These are phyloP conservation scores for Xylariaceae sp. DNA, from an alignment of 2,329 filamentous ascomycete genomes.

Conservation along the genomic window DNA sequence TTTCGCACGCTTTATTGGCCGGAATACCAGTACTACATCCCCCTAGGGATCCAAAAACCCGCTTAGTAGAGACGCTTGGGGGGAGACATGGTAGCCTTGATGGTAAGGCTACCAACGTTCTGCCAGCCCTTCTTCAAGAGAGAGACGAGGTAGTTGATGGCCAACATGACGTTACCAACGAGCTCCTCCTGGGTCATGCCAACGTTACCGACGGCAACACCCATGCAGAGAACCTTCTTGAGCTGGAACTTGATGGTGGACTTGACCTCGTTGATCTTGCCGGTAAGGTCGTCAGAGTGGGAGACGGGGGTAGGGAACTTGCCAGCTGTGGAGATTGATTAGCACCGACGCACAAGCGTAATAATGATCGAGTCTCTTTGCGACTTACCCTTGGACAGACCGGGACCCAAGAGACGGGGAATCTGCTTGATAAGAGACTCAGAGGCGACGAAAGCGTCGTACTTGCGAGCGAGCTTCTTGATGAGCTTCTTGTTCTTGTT, in stretches of 20 bases:
- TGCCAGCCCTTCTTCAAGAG: slow-evolving; percentile 99
- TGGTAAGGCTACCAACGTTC: slow-evolving; percentile 98
- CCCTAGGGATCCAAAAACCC: slow-evolving; percentile 18
- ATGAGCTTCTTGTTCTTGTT: slow-evolving; percentile 99
- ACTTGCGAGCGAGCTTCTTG: slow-evolving; percentile 99
- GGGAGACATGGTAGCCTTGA: slow-evolving; percentile 99
- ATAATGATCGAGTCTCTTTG: not conserved
- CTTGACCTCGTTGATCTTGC: slow-evolving; percentile 99
- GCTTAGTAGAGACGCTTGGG: slow-evolving; percentile 94
- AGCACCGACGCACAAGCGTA: slow-evolving; percentile 1
- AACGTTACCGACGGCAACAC: slow-evolving; percentile 98
- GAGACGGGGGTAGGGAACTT: slow-evolving; percentile 99
- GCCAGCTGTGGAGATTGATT: slow-evolving; percentile 59
- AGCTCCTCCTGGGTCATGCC: slow-evolving; percentile 95
- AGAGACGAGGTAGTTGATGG: slow-evolving; percentile 99
- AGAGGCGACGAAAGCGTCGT: slow-evolving; percentile 98
- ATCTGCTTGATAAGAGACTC: slow-evolving; percentile 99
- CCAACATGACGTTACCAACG: slow-evolving; percentile 97
- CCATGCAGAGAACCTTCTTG: slow-evolving; percentile 99
- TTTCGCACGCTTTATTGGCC: slow-evolving; percentile 14
- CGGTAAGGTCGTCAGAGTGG: slow-evolving; percentile 86
- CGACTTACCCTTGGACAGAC: slow-evolving; percentile 87
- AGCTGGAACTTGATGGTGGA: slow-evolving; percentile 99
- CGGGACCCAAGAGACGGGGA: slow-evolving; percentile 96
- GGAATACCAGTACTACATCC: slow-evolving; percentile 28